Evolutionary conservation across 306 rosid genomes (phyloP), one percentile per base, ranked within the genome.

Genomic region (Gastrolobium villosum): DNA sequence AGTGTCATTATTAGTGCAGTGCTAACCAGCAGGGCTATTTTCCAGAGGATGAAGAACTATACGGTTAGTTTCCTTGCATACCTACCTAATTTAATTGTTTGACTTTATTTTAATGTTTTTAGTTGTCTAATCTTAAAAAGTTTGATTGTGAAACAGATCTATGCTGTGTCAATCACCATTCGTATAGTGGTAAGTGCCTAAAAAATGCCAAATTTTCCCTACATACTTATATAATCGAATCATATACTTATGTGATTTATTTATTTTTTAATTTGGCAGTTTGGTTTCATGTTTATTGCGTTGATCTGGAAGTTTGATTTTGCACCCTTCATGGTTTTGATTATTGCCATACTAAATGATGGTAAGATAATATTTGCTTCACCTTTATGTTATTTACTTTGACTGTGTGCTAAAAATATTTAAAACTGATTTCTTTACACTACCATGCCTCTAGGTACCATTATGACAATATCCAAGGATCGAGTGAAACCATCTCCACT

Each of bases 301-400:
- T 70, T 94, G 89, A 94, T 94, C 77, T 94, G 98, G 98, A 87
- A 65, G 81, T 94, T 89, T 76, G 98, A 94, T 78, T 94, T 94
- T 74, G 92, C 98, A 46, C 98, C 97, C 6, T 94, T 94, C 91
- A 94, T 94, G 98, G 97, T 94, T 78, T 85, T 94, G 84, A 92
- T 94, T 40, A 94, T 94, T 6, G 98, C 98, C 70, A 86, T 94
- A 79, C 91, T 94, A 41, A 94, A 94, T 74, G 98, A 94, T 36
- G 97, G 97, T 94, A 74, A 83, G 89, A 50, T n/a, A 61, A 13
- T 10, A 57, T 82, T 40, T 64, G 6, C 56, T 43, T 28, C 57
- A 56, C 10, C 31, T 60, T 75, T 35, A 40, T 55, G 74, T 62
- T 61, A 31, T 44, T 37, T 10, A n/a, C 56, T 55, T 5, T 35